Evolutionary conservation across 345 rosid species (phyloP).

Genomic region (Brassica juncea): DNA sequence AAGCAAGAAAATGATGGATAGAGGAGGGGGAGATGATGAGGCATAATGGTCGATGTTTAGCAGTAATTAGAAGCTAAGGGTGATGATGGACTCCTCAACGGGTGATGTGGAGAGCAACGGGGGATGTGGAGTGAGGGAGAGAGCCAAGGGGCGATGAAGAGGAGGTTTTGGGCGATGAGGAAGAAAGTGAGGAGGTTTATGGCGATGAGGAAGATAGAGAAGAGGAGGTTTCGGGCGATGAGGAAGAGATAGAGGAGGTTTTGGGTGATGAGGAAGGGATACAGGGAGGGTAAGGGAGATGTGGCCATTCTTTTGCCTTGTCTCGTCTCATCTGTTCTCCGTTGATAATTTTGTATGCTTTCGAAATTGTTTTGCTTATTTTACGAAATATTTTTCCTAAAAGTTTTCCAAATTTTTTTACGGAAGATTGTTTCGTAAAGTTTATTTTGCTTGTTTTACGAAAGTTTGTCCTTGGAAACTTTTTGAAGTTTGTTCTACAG

Average conservation of each 20-base stretch:
- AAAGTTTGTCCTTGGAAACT: neutral
- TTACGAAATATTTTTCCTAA: neutral
- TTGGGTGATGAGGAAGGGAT: neutral
- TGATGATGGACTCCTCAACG: too few relatives aligned
- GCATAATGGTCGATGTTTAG: too few relatives aligned
- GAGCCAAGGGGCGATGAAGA: neutral
- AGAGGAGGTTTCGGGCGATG: neutral
- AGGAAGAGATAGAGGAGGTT: neutral
- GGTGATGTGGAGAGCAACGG: too few relatives aligned
- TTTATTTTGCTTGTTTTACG: too few relatives aligned
- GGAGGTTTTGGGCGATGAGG: neutral
- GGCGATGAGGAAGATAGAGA: neutral
- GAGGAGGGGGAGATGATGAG: neutral
- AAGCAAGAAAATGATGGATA: neutral
- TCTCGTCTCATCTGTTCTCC: neutral
- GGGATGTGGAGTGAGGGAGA: too few relatives aligned
- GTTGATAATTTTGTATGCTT: neutral
- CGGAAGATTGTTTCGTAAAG: neutral
- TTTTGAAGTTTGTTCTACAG: neutral
- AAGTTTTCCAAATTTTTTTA: too few relatives aligned
- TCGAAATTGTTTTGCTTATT: neutral
- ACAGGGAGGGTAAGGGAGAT: neutral
- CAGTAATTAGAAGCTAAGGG: too few relatives aligned
- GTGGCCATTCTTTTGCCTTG: neutral
- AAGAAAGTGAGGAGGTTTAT: neutral